Conservation (phyloP, 2,329 filamentous ascomycete genomes). For the Gnomoniopsis sp. region DNA sequence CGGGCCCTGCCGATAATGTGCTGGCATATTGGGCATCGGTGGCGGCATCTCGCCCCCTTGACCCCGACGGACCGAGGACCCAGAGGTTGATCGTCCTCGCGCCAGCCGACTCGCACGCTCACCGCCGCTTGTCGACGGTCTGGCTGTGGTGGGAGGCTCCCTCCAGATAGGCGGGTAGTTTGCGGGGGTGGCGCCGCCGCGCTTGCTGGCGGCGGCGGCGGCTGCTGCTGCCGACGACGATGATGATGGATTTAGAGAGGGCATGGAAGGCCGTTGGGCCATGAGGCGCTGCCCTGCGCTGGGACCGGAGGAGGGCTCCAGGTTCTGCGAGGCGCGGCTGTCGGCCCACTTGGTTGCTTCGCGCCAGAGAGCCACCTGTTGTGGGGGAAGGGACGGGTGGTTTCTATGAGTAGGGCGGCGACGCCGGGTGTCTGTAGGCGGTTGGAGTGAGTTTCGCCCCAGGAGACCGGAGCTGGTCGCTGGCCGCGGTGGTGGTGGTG, state of each 20-base stretch:
- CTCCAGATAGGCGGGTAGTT: neutral
- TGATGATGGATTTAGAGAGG: neutral
- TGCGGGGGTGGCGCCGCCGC: neutral
- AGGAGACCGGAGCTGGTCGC: constrained; percentile 6
- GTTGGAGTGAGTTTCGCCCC: neutral
- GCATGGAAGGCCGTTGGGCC: neutral
- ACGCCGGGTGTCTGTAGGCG: neutral
- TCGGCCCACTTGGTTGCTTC: constrained; percentile 15
- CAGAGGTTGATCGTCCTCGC: constrained; percentile 6
- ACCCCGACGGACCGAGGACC: constrained; percentile 7
- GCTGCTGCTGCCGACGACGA: neutral
- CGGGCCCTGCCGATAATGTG: constrained; percentile 3
- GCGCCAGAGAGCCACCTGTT: constrained; percentile 9
- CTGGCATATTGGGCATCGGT: constrained; percentile 13
- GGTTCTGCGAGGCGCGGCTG: constrained; percentile 1
- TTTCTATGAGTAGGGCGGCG: neutral
- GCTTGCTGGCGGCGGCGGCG: neutral
- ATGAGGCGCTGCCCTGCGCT: neutral
- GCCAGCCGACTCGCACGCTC: constrained; percentile 4
- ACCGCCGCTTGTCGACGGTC: constrained; percentile 15
- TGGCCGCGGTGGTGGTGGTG: constrained; percentile 5
- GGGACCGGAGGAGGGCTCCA: constrained; percentile 6
- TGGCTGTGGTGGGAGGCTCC: neutral
- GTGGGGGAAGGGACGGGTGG: constrained; percentile 1
- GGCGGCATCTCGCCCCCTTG: constrained; percentile 1